Evolutionary conservation across 805 yeast genomes (phyloP), one percentile per base, ranked within the genome.

Genomic region (Kuraishia cidri): DNA sequence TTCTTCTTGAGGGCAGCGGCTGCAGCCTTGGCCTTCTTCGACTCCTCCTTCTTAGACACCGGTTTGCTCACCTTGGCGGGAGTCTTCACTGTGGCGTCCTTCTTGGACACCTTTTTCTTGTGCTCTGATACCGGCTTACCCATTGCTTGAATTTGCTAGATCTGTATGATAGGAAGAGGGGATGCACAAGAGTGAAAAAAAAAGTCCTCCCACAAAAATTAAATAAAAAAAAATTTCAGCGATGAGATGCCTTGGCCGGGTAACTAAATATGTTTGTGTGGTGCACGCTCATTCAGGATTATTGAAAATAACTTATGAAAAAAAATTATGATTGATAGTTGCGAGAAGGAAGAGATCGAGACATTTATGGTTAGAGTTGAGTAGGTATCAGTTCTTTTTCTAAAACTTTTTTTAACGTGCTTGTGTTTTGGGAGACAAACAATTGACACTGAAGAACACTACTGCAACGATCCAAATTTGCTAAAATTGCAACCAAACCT

Each of bases 31-130:
- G 20, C 21, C 42, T 28, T 12, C 31, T 43, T 44, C 50, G 41
- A 43, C 28, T 40, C 40, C 39, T 44, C 41, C 44, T 52, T 41
- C 20, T 46, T 47, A 11, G 16, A 11, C n/a, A 11, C 24, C 24
- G n/a, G n/a, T n/a, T 28, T 28, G 14, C 15, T n/a, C 10, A 36
- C 22, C 42, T 45, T 46, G 28, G 58, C 50, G 35, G 61, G 64
- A 34, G 62, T 37, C 17, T 54, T 41, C 31, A 51, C 44, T 37
- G 41, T 39, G 31, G 40, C 28, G n/a, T 31, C 20, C 45, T 41
- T 39, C 11, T 26, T 15, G 29, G 17, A 15, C 18, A 6, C 24
- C 24, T 28, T 7, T 22, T 18, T 19, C 24, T 28, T 28, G 23
- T n/a, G n/a, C n/a, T n/a, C n/a, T 21, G 12, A 11, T 21, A 26